Evolutionary conservation across 2,329 filamentous ascomycete genomes (phyloP), one percentile per base, ranked within the genome.

Genomic region (Colletotrichum liaoningense): DNA sequence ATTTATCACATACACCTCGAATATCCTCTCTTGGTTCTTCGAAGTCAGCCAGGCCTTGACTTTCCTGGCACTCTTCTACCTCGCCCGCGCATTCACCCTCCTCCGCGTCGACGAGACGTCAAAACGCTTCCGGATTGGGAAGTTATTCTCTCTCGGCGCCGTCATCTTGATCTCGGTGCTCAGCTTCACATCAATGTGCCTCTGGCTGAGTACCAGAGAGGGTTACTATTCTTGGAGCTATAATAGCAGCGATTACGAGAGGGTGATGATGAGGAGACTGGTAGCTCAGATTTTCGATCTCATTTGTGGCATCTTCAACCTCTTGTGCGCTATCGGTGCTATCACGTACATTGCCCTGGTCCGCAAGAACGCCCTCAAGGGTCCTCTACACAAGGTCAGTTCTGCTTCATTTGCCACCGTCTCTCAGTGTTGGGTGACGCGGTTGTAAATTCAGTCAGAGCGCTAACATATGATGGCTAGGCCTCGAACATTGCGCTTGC

Each of bases 41-140:
- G 28, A 54, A 26, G 22, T 73, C n/a, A 60, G n/a, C 6, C 60
- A 71, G 2, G n/a, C 75, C 16, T 12, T 42, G 54, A 22, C 75
- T 26, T 71, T 71, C 35, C 63, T 74, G 46, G 67, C 75, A 12
- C 59, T 77, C 6, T 66, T 75, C 56, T 67, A 68, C 59, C 65
- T 77, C 5, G 60, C 59, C 22, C 68, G 69, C 6, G 67, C 62
- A 54, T 46, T 76, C 42, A 57, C n/a, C 14, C 52, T 69, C 4
- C 56, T 57, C 52, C 65, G 22, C 16, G 14, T 46, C 35, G 42
- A 30, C 46, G 33, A 63, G n/a, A 49, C 33, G 26, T 30, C 46
- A 26, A 38, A 4, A 1, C 12, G 26, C 24, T 55, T 35, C 4
- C 60, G 60, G 7, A 35, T 33, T 16, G 28, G 56, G 4, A 52